Base-by-base conservation (phyloP, 2,329 filamentous ascomycete genomes). In the Ceratocystis variospora region DNA sequence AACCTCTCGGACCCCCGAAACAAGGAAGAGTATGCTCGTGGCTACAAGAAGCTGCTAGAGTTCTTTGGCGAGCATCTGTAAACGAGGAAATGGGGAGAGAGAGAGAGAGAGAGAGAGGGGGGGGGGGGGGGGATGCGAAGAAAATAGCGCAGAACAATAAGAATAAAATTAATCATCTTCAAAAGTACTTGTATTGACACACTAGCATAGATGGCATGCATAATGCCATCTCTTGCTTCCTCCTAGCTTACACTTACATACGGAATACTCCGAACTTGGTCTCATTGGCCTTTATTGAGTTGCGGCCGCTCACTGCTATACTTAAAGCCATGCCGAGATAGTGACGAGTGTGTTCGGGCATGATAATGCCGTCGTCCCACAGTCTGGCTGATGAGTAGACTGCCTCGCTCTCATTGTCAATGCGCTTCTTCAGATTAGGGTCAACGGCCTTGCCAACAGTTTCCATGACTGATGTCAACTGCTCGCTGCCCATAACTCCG, bases 401-500 rank as follows among this genome's bases (percentile, higher is more conserved):
- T 0, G 90, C 90, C 71, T 96, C 89, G 65, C 89, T 96, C 79
- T 97, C 93, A 63, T 81, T 81, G 73, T 97, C 93, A 71, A 99
- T 97, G 59, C 93, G 81, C 50, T 84, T 85, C 76, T 88, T 89
- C 68, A 97, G 79, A 69, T 86, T 87, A 0, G 89, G 88, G 73
- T 96, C 92, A 8, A 19, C 41, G 0, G 85, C 86, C 68, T 84
- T 84, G 7, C 93, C 92, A 0, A 99, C 93, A 1, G 92, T 89
- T 77, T 91, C 89, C 94, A 99, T 97, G 69, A 99, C 94, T 3
- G 87, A 84, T 6, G 87, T 87, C 45, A 99, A 80, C 78, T 97
- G 93, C 77, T 96, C 93, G 50, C 88, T 83, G 22, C 94, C 94
- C 94, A 99, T 99, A 71, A 99, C 92, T 41, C 89, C 90, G 63